A percentile compares a stretch with the other conserved stretches of the same genome.
Conservation (phyloP, 2,329 filamentous ascomycete species). For the Fusarium tupiense region DNA sequence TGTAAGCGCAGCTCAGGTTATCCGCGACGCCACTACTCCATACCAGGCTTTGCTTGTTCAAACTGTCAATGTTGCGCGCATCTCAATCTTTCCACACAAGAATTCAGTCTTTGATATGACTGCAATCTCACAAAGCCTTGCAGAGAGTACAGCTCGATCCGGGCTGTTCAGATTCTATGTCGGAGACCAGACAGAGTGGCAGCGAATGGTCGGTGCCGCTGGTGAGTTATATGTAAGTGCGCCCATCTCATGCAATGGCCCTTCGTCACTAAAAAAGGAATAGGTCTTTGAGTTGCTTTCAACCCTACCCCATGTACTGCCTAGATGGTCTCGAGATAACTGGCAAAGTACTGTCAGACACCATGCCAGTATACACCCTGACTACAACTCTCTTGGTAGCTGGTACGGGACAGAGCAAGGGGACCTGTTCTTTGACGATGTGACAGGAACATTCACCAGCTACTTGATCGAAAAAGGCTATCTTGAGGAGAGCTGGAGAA, state of each 20-base stretch:
- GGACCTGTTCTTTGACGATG: background rate
- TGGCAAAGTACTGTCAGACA: constrained; percentile 1
- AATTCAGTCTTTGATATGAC: background rate
- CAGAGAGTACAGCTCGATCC: background rate
- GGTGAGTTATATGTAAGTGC: background rate
- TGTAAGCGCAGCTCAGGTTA: background rate
- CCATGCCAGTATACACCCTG: background rate
- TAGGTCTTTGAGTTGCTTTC: background rate
- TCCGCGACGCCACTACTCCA: background rate
- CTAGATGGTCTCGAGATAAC: background rate
- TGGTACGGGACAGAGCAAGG: background rate
- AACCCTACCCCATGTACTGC: accelerated
- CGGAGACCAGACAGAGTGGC: background rate
- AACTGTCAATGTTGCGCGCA: background rate
- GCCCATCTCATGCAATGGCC: accelerated
- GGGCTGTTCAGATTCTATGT: background rate
- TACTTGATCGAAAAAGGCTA: background rate
- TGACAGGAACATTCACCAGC: background rate
- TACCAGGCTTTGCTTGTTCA: background rate
- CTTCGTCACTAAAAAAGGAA: accelerated
- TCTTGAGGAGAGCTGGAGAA: background rate
- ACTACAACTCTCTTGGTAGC: background rate
- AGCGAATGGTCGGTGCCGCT: background rate
- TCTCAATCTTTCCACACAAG: background rate
- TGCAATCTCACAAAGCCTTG: background rate